Evolutionary conservation across 176 grass and related monocot species (phyloP).

Genomic region (Oryza nivara): DNA sequence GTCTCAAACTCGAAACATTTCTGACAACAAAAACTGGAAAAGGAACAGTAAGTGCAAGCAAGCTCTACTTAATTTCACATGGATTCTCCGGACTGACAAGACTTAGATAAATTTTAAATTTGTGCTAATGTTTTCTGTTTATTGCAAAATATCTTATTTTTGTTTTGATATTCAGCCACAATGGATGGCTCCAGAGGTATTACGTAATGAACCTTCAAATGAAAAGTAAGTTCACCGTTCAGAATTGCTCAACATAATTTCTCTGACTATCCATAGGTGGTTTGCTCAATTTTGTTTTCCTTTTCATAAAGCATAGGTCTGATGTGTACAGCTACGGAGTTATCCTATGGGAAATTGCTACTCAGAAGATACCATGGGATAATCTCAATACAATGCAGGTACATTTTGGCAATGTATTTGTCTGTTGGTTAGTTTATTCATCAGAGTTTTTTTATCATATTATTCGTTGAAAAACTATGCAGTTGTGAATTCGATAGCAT

Average conservation of each 20-base stretch:
- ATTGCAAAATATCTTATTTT: slow-evolving; percentile 36
- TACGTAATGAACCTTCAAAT: slow-evolving; percentile 89
- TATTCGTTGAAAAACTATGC: too few relatives aligned
- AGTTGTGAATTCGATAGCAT: too few relatives aligned
- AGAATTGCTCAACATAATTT: not conserved
- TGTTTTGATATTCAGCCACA: slow-evolving; percentile 65
- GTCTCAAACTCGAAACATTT: slow-evolving; percentile 83
- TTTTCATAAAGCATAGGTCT: slow-evolving; percentile 62
- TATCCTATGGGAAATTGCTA: slow-evolving; percentile 91
- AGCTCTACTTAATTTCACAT: not conserved
- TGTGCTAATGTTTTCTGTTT: slow-evolving; percentile 31
- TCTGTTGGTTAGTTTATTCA: too few relatives aligned
- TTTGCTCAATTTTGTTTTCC: not conserved
- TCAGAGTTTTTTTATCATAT: too few relatives aligned
- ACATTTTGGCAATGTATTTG: not conserved
- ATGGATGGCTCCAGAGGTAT: slow-evolving; percentile 97
- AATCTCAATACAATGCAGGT: slow-evolving; percentile 93
- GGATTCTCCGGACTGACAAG: not conserved
- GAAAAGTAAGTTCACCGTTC: slow-evolving; percentile 62
- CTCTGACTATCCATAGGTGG: not conserved
- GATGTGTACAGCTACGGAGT: slow-evolving; percentile 95
- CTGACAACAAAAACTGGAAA: slow-evolving; percentile 86
- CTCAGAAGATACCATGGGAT: slow-evolving; percentile 94
- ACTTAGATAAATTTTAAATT: slow-evolving; percentile 26
- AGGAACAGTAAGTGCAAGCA: slow-evolving; percentile 77